Evolutionary conservation across 2,329 filamentous ascomycete genomes (phyloP).

Genomic region (Elsinoe ampelina): DNA sequence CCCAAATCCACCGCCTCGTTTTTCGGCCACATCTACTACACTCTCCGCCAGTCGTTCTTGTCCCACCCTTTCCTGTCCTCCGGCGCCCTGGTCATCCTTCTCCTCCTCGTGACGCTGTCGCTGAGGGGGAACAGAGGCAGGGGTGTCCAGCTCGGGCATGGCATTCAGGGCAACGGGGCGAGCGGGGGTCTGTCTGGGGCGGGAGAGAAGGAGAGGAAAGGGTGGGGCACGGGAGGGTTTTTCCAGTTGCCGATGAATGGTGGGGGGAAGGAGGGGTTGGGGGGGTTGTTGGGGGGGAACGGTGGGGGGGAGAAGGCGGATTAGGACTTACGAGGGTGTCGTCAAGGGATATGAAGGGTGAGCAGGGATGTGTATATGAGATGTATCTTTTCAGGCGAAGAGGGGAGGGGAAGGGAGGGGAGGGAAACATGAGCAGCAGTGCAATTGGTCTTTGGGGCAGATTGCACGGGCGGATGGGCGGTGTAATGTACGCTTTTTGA

Average conservation of each 20-base stretch:
- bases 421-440: neutral
- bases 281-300: constrained; percentile 2
- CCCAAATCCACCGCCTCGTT: constrained; percentile 68
- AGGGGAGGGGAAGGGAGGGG: neutral
- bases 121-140: neutral
- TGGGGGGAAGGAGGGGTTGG: constrained; percentile 1
- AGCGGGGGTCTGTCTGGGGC: neutral
- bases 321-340: neutral
- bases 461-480: neutral
- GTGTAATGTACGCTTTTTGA: neutral
- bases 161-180: neutral
- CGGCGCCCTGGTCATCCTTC: constrained; percentile 41
- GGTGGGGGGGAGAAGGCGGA: constrained; percentile 12
- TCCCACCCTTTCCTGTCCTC: constrained; percentile 39
- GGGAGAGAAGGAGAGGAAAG: neutral
- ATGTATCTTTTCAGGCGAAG: neutral
- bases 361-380: too few species aligned
- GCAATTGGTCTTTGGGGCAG: neutral
- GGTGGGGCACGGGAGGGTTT: constrained; percentile 4
- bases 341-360: too few species aligned
- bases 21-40: constrained; percentile 58
- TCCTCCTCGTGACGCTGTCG: neutral
- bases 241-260: constrained; percentile 5
- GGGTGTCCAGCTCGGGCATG: neutral
- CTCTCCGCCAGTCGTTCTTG: constrained; percentile 31